These are phyloP conservation scores for Cystofilobasidium bisporidii DNA, from an alignment of 768 basidiomycete species.

Conservation along the genomic window DNA sequence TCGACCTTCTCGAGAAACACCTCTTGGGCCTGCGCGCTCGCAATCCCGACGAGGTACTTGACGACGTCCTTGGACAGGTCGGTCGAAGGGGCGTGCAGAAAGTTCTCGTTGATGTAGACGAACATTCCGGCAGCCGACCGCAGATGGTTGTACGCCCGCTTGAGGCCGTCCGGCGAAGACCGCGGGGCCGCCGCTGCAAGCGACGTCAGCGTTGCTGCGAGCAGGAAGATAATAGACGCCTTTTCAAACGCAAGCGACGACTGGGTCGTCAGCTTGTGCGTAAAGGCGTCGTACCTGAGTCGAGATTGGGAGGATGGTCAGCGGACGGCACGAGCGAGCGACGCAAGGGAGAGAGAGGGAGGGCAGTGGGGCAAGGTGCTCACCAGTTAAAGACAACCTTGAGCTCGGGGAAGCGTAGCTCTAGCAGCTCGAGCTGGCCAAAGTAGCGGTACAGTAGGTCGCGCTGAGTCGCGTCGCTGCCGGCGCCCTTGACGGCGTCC, in stretches of 20 bases:
- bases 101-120: slow-evolving; percentile 98
- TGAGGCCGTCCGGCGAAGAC: slow-evolving; percentile 80
- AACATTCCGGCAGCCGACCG: slow-evolving; percentile 88
- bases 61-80: slow-evolving; percentile 89
- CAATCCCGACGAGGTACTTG: slow-evolving; percentile 79
- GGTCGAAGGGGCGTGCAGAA: slow-evolving; percentile 90
- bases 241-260: slow-evolving; percentile 97
- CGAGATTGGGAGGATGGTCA: background rate
- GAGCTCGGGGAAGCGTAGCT: slow-evolving; percentile 92
- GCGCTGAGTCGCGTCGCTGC: slow-evolving; percentile 86
- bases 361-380: background rate
- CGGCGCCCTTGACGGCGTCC: slow-evolving; percentile 91
- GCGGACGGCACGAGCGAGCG: background rate
- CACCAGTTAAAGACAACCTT: slow-evolving; percentile 84
- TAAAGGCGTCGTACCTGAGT: slow-evolving; percentile 79
- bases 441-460: slow-evolving; percentile 99
- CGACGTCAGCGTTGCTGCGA: slow-evolving; percentile 84
- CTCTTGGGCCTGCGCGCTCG: slow-evolving; percentile 87
- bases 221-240: slow-evolving; percentile 92
- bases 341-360: background rate
- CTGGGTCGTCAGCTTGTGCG: slow-evolving; percentile 81
- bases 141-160: slow-evolving; percentile 86
- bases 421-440: slow-evolving; percentile 93
- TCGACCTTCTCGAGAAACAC: slow-evolving; percentile 90
- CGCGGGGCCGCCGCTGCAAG: slow-evolving; percentile 74